Evolutionary conservation across 2,329 filamentous ascomycete genomes (phyloP).

Genomic region (Xylaria sp.): DNA sequence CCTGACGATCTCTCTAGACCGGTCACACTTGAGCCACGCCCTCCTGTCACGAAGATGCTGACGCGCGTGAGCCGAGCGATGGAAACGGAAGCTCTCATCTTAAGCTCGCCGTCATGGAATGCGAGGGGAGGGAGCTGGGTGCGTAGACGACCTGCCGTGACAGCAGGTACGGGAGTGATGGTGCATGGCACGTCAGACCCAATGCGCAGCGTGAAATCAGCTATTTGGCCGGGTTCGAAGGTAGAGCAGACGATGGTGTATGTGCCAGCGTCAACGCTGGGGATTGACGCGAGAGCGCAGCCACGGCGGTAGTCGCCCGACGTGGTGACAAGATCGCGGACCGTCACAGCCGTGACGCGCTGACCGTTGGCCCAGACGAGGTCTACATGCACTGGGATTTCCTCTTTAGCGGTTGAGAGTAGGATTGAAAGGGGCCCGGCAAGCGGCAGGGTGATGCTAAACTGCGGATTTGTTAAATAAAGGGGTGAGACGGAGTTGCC

Average conservation of each 20-base stretch:
- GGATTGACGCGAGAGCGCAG: slow-evolving; percentile 74
- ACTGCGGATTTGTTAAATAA: slow-evolving; percentile 91
- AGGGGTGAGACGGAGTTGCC: slow-evolving; percentile 81
- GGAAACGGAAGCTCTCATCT: slow-evolving; percentile 54
- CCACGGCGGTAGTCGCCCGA: slow-evolving; percentile 90
- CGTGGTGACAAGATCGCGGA: slow-evolving; percentile 81
- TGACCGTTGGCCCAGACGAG: slow-evolving; percentile 81
- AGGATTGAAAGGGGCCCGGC: slow-evolving; percentile 75
- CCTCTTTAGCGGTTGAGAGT: slow-evolving; percentile 72
- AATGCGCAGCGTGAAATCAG: slow-evolving; percentile 79
- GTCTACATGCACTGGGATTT: slow-evolving; percentile 84
- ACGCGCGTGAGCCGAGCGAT: slow-evolving; percentile 67
- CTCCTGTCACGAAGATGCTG: slow-evolving; percentile 61
- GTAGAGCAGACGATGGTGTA: slow-evolving; percentile 94
- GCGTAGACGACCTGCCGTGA: slow-evolving; percentile 78
- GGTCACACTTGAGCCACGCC: slow-evolving; percentile 34
- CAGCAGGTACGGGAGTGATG: slow-evolving; percentile 71
- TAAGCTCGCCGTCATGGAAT: slow-evolving; percentile 53
- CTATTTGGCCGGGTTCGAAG: slow-evolving; percentile 82
- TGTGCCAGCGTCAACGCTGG: slow-evolving; percentile 70
- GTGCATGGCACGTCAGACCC: slow-evolving; percentile 68
- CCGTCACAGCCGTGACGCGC: slow-evolving; percentile 74
- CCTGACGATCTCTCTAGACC: slow-evolving; percentile 40
- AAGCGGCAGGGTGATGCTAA: slow-evolving; percentile 68
- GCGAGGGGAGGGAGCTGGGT: slow-evolving; percentile 64